phyloP scores from a whole-genome alignment of 495 filamentous ascomycete genomes.

The Pyrenopolyporus hunteri region DNA sequence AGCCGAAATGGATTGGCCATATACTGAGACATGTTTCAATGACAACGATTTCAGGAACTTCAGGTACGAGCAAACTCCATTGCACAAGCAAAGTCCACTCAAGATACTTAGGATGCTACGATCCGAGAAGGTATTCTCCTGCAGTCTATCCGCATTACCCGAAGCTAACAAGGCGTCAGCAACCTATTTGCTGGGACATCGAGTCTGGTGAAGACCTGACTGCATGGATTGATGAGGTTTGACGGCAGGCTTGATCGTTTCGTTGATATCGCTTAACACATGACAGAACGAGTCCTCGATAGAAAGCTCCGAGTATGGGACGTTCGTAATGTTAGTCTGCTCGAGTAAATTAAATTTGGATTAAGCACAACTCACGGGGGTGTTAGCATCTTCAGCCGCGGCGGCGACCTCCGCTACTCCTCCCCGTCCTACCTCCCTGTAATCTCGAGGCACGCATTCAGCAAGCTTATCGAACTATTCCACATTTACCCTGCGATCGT shows the following conservation, averaged over 20 bases:
- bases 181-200: background rate
- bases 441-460: slow-evolving; percentile 1
- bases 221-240: slow-evolving; percentile 15
- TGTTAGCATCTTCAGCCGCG: slow-evolving; percentile 18
- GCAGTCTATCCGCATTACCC: background rate
- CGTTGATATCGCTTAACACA: no score
- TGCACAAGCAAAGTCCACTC: background rate
- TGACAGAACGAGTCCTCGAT: slow-evolving; percentile 2
- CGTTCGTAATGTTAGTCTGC: slow-evolving; percentile 14
- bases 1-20: slow-evolving; percentile 14
- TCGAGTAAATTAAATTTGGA: background rate
- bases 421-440: slow-evolving; percentile 11
- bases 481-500: slow-evolving; percentile 14
- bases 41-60: slow-evolving; percentile 10
- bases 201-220: background rate
- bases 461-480: slow-evolving; percentile 6
- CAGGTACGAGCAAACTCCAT: background rate
- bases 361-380: background rate
- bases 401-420: background rate
- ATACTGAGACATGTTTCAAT: background rate
- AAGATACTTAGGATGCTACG: slow-evolving; percentile 12
- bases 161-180: background rate
- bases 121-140: slow-evolving; percentile 1
- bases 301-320: background rate
- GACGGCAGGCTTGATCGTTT: background rate